These are phyloP conservation scores for Agaricales sp. DNA, from an alignment of 1,284 basidiomycete genomes.

Conservation along the genomic window DNA sequence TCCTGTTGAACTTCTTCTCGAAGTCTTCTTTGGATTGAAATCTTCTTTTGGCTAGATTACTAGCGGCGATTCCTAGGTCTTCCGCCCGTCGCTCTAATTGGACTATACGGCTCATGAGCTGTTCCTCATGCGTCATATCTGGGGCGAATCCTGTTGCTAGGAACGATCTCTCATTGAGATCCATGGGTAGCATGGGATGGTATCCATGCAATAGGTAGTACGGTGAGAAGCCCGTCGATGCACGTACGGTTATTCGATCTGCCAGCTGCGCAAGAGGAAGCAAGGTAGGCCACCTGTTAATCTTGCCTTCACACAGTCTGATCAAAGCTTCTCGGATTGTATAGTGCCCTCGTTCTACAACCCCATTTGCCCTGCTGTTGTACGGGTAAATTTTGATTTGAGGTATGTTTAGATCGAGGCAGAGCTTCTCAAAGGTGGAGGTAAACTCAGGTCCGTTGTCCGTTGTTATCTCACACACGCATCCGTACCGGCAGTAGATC, in stretches of 20 bases:
- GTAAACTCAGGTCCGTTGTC: conserved; percentile 11
- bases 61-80: conserved; percentile 9
- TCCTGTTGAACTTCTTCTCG: conserved; percentile 4
- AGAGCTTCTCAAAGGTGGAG: conserved; percentile 13
- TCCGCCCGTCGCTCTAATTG: conserved; percentile 6
- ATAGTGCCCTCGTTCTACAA: conserved; percentile 5
- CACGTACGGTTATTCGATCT: conserved; percentile 1
- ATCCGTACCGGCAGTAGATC: too few species aligned
- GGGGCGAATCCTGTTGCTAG: background rate
- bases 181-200: conserved; percentile 6
- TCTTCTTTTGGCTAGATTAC: conserved; percentile 9
- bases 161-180: conserved; percentile 7
- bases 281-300: conserved; percentile 14
- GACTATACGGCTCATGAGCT: conserved; percentile 1
- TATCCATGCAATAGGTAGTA: conserved; percentile 7
- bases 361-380: conserved; percentile 21
- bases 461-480: too few species aligned
- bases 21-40: conserved; percentile 8
- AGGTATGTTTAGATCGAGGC: conserved; percentile 14
- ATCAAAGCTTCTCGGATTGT: conserved; percentile 5
- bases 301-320: conserved; percentile 12
- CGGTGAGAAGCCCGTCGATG: conserved; percentile 5
- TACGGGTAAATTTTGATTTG: conserved; percentile 25
- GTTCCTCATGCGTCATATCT: conserved; percentile 1
- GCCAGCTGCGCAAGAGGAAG: conserved; percentile 8